Evolutionary conservation across 768 basidiomycete species (phyloP).

Genomic region (Phlebiopsis flavidoalba): DNA sequence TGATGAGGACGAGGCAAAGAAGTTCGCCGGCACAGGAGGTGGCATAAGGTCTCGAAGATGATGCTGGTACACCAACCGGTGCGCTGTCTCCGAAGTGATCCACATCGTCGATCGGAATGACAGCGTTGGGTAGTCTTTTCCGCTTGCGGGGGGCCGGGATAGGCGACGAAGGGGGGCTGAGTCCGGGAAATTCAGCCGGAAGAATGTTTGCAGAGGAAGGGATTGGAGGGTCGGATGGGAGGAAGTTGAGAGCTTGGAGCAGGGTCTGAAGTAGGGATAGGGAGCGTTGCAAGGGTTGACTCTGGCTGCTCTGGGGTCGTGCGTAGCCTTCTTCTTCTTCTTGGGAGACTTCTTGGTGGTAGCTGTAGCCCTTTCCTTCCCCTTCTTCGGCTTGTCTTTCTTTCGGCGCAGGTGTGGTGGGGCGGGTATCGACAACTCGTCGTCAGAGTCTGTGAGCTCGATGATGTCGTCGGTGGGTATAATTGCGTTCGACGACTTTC

Average conservation of each 20-base stretch:
- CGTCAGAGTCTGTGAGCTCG: conserved; percentile 22
- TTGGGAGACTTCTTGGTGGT: background rate
- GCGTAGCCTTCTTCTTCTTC: conserved; percentile 4
- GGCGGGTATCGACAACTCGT: conserved; percentile 21
- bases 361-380: background rate
- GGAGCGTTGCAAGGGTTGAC: conserved; percentile 6
- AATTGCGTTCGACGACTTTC: conserved; percentile 10
- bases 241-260: conserved; percentile 5
- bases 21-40: conserved; percentile 3
- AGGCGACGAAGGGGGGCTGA: conserved; percentile 7
- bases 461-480: conserved; percentile 20
- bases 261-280: conserved; percentile 1
- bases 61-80: background rate
- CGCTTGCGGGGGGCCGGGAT: conserved; percentile 3
- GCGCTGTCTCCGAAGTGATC: background rate
- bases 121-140: background rate
- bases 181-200: background rate
- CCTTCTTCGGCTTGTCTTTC: background rate
- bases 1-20: conserved; percentile 17
- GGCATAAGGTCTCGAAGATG: background rate
- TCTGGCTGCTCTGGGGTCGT: background rate
- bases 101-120: background rate
- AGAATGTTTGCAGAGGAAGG: conserved; percentile 1
- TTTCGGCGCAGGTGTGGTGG: background rate
- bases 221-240: conserved; percentile 8